Base-by-base conservation (phyloP, 108 stramenopile genomes). In the Nannochloropsis gaditana region DNA sequence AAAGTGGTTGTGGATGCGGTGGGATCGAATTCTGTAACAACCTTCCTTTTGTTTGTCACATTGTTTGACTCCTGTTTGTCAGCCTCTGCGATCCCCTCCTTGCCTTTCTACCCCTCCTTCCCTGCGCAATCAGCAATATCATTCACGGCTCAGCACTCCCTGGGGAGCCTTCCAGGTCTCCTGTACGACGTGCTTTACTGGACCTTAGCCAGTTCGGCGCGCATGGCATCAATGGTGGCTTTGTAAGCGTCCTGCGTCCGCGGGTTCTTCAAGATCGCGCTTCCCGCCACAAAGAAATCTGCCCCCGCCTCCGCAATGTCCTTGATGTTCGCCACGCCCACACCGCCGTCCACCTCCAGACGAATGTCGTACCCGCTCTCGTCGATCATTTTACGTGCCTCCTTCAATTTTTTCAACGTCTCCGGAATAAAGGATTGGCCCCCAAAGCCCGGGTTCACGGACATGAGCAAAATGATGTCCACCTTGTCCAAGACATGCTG, bases 241-340 rank as follows among this genome's bases (percentile, higher is more conserved):
- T 93, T 96, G 94, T 99, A 99, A 41, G 95, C 92, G 82, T 97
- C 97, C 86, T 93, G 83, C 9, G 97, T 99, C 79, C 98, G 93
- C 42, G 98, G 98, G 85, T 94, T 94, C 93, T 95, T 96, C 79
- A 97, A 91, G 89, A 99, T 97, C 79, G 98, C 98, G 88, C 92
- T 93, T 85, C 98, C 98, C 81, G 98, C 97, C 84, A 99, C 98
- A 88, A 99, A 93, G 96, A 96, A 97, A 90, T 99, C 98, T 45
- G 96, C 98, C 84, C 98, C 98, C 44, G 96, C 95, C 87, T 99
- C 96, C 80, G 94, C 94, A 85, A 97, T 93, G 87, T 96, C 96
- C 91, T 92, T 93, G 92, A 96, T 97, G 92, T 96, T 97, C 45
- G 94, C 95, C 80, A 94, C 93, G 86, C 94, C 94, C 45, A 95